Base-by-base conservation (phyloP, 495 filamentous ascomycete species). In the Penicillium ucsense region DNA sequence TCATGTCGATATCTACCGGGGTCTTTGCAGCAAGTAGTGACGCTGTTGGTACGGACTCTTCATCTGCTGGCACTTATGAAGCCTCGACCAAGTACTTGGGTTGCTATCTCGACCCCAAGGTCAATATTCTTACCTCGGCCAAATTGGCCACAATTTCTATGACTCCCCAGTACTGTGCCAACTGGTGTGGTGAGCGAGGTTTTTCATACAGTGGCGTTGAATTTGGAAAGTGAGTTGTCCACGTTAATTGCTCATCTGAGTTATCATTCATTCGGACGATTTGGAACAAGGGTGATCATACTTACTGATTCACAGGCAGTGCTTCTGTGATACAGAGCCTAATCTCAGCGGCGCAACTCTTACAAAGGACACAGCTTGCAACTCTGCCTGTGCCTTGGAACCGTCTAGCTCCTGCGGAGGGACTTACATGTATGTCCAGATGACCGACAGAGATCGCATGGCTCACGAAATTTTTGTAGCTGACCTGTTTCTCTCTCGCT, bases 151-250 rank as follows among this genome's bases (percentile, higher is more conserved):
- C 47, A 11, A 43, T 49, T 45, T 35, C 12, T 40, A 49, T 49
- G 47, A 45, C 41, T 30, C 40, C 47, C 37, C 32, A 48, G 38
- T 43, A 48, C 46, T 48, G 46, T 48, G 46, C 46, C 46, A 48
- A 28, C 38, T 48, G 46, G 46, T 48, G 46, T 10, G 46, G 46
- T 37, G 31, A 42, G 42, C 38, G 38, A 27, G 46, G 46, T 32
- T 48, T 48, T 48, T 38, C 38, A 34, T 48, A 48, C 32, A 39
- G 46, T 32, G 46, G 46, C 33, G 37, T 48, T 33, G 46, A 48
- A 34, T 48, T 48, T 48, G 38, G 46, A 48, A 48, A 48, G 46
- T 11, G 29, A 31, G 8, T 10, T 8, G 5, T 3, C 4, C 9
- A 20, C 3, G 8, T 3, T 8, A 9, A 20, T 3, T 2, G 31